Evolutionary conservation across 1,284 basidiomycete species (phyloP), one percentile per base, ranked within the genome.

Genomic region (Sutorius eximius): DNA sequence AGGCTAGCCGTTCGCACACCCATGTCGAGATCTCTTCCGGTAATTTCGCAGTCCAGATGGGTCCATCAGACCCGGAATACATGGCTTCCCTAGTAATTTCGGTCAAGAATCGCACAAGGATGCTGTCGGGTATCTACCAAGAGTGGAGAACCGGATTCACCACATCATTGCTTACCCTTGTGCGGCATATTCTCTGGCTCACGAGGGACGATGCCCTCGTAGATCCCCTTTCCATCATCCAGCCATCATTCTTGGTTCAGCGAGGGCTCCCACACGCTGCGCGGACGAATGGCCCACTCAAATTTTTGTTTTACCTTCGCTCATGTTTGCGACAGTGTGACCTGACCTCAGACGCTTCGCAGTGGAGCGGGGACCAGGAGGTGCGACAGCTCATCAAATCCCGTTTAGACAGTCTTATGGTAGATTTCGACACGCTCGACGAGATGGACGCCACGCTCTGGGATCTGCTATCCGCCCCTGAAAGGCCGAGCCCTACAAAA

Each of bases 181-280:
- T 87, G 20, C 71, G 71, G 53, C 70, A 72, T 33, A 77, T 88
- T 46, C 73, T 89, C 42, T 65, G 71, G 52, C 71, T 72, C 50
- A 83, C 83, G 8, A 72, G 72, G 34, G 70, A 78, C 30, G 71
- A 76, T n/a, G 65, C 79, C 4, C 71, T 83, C 27, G 76, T 88
- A 9, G 90, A 93, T 66, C 86, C 87, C 22, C 76, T 88, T 36
- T 91, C 90, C 22, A 84, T 85, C 42, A 89, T 83, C 43, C 90
- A 89, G 49, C 89, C 89, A 4, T 90, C 89, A 2, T 91, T 85
- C 64, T 77, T 93, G 38, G 81, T 93, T 29, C 90, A 91, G 66
- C 78, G 76, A 49, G 90, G 89, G 3, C 72, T 77, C 12, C 87
- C 89, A 3, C 80, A 84, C 49, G 68, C 75, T 40, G 65, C 91